These are phyloP conservation scores for Dothistroma pini DNA, from an alignment of 2,329 filamentous ascomycete species.

Conservation along the genomic window DNA sequence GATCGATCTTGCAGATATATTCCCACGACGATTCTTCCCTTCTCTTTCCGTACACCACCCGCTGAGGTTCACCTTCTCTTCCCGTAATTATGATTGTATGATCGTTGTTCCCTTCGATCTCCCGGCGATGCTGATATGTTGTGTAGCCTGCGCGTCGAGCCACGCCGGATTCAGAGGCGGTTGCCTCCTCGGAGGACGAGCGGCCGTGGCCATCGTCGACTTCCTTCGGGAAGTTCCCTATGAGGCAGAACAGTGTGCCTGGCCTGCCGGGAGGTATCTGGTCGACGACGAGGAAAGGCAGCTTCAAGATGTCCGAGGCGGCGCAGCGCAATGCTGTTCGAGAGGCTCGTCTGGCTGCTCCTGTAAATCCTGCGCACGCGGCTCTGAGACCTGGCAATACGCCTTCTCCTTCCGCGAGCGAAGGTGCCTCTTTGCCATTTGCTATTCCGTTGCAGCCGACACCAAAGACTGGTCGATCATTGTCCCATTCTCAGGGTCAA, in stretches of 20 bases:
- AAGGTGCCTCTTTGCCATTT: slow-evolving; percentile 62
- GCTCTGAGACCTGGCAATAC: slow-evolving; percentile 32
- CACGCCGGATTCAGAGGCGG: slow-evolving; percentile 88
- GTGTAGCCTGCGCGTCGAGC: slow-evolving; percentile 62
- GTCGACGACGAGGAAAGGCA: slow-evolving; percentile 30
- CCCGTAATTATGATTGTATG: slow-evolving; percentile 26
- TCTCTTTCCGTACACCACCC: background rate
- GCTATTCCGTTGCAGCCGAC: slow-evolving; percentile 84
- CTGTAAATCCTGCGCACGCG: slow-evolving; percentile 10
- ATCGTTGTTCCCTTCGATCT: background rate
- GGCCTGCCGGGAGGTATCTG: slow-evolving; percentile 42
- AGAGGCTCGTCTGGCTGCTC: slow-evolving; percentile 51
- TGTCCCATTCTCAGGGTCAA: slow-evolving; percentile 75
- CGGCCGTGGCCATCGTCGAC: slow-evolving; percentile 50
- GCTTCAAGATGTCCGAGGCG: slow-evolving; percentile 33
- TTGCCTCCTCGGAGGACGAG: slow-evolving; percentile 94
- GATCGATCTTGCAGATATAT: slow-evolving; percentile 16
- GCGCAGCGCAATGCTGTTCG: slow-evolving; percentile 26
- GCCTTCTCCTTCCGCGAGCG: slow-evolving; percentile 35
- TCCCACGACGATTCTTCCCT: slow-evolving; percentile 9
- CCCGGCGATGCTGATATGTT: slow-evolving; percentile 14
- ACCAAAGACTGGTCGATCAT: slow-evolving; percentile 88
- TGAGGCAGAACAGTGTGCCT: slow-evolving; percentile 35
- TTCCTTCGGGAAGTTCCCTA: slow-evolving; percentile 46
- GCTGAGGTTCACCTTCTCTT: slow-evolving; percentile 8